Evolutionary conservation across 352 stramenopile species (phyloP).

Genomic region (Pythium monospermum): DNA sequence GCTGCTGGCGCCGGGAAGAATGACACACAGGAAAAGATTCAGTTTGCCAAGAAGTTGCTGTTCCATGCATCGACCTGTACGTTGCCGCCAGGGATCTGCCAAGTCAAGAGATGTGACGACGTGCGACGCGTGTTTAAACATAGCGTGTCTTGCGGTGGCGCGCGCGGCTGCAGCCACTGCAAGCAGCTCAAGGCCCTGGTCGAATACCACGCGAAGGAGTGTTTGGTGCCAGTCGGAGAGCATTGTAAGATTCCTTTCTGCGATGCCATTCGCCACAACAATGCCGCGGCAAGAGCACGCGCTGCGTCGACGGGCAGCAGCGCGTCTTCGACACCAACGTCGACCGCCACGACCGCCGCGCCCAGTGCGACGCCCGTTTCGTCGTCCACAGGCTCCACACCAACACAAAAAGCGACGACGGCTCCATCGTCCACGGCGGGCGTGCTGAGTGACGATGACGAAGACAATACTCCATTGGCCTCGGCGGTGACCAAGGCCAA

Average conservation of each 20-base stretch:
- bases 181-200: constrained; percentile 79
- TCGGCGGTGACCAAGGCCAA: constrained; percentile 65
- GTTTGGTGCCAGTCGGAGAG: constrained; percentile 44
- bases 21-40: constrained; percentile 76
- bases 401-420: not conserved
- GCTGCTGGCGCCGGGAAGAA: not conserved
- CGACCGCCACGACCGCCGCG: constrained; percentile 9
- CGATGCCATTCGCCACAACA: constrained; percentile 57
- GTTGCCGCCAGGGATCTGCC: constrained; percentile 50
- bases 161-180: constrained; percentile 68
- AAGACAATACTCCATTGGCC: constrained; percentile 69
- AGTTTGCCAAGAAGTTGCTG: constrained; percentile 79
- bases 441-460: constrained; percentile 49
- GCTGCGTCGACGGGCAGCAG: constrained; percentile 12
- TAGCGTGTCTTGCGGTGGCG: constrained; percentile 65
- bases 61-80: constrained; percentile 70
- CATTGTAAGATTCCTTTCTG: constrained; percentile 84
- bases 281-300: constrained; percentile 30
- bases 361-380: constrained; percentile 2
- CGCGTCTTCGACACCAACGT: constrained; percentile 16
- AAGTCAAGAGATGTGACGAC: constrained; percentile 86
- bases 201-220: constrained; percentile 84
- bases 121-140: constrained; percentile 85
- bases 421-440: constrained; percentile 6
- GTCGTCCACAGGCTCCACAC: not conserved